A percentile compares a stretch with the other conserved stretches of the same genome.
phyloP scores from a whole-genome alignment of 768 basidiomycete species.

The Atractiella rhizophila region DNA sequence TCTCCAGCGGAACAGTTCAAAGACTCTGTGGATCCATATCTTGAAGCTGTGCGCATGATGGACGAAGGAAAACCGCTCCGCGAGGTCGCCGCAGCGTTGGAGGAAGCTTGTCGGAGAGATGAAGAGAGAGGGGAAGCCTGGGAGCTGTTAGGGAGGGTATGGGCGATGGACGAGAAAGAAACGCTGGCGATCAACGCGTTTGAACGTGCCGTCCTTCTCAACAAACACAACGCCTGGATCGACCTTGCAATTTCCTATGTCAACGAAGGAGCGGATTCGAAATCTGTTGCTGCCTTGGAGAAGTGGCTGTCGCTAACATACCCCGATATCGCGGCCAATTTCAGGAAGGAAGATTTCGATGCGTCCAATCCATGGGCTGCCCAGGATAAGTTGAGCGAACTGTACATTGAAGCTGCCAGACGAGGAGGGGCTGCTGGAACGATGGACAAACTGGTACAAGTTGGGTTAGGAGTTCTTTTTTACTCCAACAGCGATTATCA shows the following conservation, averaged over 20 bases:
- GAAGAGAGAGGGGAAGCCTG: slow-evolving; percentile 62
- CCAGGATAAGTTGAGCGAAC: slow-evolving; percentile 49
- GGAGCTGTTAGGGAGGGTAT: slow-evolving; percentile 69
- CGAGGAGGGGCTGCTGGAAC: slow-evolving; percentile 46
- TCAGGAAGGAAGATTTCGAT: neutral
- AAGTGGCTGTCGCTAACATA: slow-evolving; percentile 37
- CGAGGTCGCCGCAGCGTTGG: slow-evolving; percentile 60
- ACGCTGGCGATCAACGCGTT: slow-evolving; percentile 24
- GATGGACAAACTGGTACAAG: slow-evolving; percentile 58
- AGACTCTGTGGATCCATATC: slow-evolving; percentile 18
- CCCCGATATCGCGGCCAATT: slow-evolving; percentile 25
- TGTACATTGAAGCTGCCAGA: slow-evolving; percentile 58
- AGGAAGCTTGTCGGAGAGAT: slow-evolving; percentile 65
- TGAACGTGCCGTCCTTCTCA: slow-evolving; percentile 19
- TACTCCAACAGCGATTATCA: slow-evolving; percentile 71
- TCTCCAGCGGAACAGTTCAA: slow-evolving; percentile 19
- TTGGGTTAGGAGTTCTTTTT: slow-evolving; percentile 73
- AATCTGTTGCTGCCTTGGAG: slow-evolving; percentile 61
- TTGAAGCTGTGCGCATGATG: slow-evolving; percentile 49
- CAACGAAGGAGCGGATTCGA: slow-evolving; percentile 70
- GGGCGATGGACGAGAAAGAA: slow-evolving; percentile 30
- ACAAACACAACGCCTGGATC: slow-evolving; percentile 3
- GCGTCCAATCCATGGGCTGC: slow-evolving; percentile 40
- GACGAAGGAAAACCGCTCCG: slow-evolving; percentile 60
- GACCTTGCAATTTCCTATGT: slow-evolving; percentile 24